phyloP scores from a whole-genome alignment of 257 asterid genomes.

The Solanum microdontum region DNA sequence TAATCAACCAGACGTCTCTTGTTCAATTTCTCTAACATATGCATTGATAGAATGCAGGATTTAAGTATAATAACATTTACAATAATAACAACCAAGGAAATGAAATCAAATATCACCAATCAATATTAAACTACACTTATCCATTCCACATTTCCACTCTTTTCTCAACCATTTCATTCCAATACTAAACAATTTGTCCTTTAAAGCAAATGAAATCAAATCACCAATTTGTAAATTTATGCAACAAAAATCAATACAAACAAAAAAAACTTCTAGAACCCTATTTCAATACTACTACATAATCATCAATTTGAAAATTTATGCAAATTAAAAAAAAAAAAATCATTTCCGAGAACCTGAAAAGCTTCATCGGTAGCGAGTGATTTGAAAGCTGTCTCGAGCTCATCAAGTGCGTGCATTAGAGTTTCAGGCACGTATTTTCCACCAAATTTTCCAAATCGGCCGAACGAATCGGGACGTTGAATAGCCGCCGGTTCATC shows the following conservation, averaged over 20 bases:
- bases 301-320: background rate
- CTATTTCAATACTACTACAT: conserved; percentile 12
- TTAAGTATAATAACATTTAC: background rate
- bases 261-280: conserved; percentile 19
- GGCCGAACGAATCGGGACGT: conserved; percentile 83
- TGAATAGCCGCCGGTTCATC: conserved; percentile 17
- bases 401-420: conserved; percentile 87
- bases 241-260: background rate
- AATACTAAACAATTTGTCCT: background rate
- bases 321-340: background rate
- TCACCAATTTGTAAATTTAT: background rate
- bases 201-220: background rate
- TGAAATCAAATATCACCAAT: background rate
- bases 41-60: background rate
- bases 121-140: background rate
- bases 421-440: conserved; percentile 88
- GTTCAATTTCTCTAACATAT: background rate
- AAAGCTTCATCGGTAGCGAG: conserved; percentile 54
- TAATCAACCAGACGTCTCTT: background rate
- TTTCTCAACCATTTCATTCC: background rate
- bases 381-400: conserved; percentile 64
- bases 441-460: conserved; percentile 86
- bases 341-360: conserved; percentile 37
- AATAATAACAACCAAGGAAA: background rate
- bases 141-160: background rate